Percentiles rank a stretch among this genome's conserved stretches.
phyloP scores from a whole-genome alignment of 257 asterid species.

The Striga asiatica region DNA sequence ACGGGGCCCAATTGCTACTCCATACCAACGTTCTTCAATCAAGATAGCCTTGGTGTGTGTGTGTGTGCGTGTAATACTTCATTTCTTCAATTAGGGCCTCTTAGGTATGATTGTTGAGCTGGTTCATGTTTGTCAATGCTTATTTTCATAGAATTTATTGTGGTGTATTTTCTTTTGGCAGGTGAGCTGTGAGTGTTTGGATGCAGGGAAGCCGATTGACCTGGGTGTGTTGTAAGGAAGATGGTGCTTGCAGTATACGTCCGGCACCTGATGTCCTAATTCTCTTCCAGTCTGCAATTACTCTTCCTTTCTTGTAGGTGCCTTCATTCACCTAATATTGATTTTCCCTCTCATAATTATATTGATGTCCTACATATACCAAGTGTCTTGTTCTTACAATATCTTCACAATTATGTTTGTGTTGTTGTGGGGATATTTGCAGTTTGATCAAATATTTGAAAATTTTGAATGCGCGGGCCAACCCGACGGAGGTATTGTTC shows the following conservation, averaged over 20 bases:
- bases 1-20: constrained; percentile 60
- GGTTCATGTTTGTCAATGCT: too few species aligned
- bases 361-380: neutral
- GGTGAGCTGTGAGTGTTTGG: constrained; percentile 57
- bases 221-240: constrained; percentile 61
- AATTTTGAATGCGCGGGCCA: constrained; percentile 61
- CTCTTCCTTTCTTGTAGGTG: constrained; percentile 75
- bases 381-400: neutral
- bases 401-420: neutral
- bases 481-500: constrained; percentile 42
- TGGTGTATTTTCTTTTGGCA: constrained; percentile 11
- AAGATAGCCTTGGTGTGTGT: constrained; percentile 60
- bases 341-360: neutral
- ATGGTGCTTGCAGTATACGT: constrained; percentile 90
- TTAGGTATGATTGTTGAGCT: too few species aligned
- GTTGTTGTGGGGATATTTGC: neutral
- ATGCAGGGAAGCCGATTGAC: constrained; percentile 50
- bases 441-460: constrained; percentile 79
- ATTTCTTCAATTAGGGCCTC: too few species aligned
- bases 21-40: constrained; percentile 55
- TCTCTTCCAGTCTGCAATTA: constrained; percentile 63
- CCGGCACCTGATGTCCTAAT: constrained; percentile 78
- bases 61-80: neutral
- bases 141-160: neutral
- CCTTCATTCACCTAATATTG: neutral